A percentile compares a stretch with the other conserved stretches of the same genome.
phyloP scores from a whole-genome alignment of 352 stramenopile genomes.

The Globisporangium yorkense region DNA sequence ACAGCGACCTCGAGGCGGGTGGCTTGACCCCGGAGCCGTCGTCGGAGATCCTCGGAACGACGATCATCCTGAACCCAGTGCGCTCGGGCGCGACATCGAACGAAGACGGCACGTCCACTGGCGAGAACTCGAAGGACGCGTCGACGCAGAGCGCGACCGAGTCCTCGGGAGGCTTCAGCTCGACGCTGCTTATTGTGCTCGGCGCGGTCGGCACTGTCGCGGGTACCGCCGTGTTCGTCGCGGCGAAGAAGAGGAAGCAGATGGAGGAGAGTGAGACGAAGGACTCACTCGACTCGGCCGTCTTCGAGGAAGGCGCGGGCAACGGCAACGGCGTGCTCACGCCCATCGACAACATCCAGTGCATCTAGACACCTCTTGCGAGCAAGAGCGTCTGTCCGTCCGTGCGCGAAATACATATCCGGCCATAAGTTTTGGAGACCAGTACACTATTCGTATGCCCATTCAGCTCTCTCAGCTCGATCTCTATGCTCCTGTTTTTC shows the following conservation, averaged over 20 bases:
- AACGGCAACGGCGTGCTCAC: conserved; percentile 24
- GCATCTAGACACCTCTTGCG: conserved; percentile 6
- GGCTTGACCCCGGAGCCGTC: conserved; percentile 2
- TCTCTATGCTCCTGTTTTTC: too few relatives aligned
- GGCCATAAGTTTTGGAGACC: too few relatives aligned
- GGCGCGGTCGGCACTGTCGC: conserved; percentile 16
- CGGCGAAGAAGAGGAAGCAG: conserved; percentile 30
- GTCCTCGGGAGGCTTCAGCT: neutral
- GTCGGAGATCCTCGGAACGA: neutral
- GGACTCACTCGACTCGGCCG: conserved; percentile 15
- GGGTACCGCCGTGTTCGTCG: conserved; percentile 19
- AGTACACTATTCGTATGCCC: too few relatives aligned
- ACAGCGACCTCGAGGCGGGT: conserved; percentile 4
- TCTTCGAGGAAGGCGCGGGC: conserved; percentile 1
- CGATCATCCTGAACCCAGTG: conserved; percentile 5
- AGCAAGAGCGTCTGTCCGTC: too few relatives aligned
- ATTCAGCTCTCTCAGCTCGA: too few relatives aligned
- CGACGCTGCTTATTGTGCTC: conserved; percentile 13
- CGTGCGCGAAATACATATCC: too few relatives aligned
- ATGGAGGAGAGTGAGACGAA: conserved; percentile 20
- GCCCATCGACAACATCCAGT: conserved; percentile 30
- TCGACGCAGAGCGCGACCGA: conserved; percentile 2
- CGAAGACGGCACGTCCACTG: neutral
- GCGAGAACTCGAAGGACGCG: conserved; percentile 6
- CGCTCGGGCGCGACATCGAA: neutral